These are phyloP conservation scores for Entomophthora muscae DNA, from an alignment of 371 early-diverging fungal species.

Conservation along the genomic window DNA sequence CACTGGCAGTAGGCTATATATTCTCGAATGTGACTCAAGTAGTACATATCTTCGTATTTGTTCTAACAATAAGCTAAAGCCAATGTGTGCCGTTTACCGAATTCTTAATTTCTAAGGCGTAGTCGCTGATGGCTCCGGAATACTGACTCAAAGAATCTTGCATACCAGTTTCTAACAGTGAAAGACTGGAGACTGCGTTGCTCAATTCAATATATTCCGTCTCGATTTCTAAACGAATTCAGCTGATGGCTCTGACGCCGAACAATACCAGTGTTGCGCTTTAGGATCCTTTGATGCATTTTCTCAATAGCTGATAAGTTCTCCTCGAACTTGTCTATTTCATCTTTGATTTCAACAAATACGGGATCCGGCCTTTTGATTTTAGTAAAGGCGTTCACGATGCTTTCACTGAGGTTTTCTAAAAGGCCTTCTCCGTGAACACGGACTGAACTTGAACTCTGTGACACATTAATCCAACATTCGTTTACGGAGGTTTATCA, in stretches of 20 bases:
- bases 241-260: background rate
- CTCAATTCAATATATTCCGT: constrained; percentile 66
- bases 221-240: constrained; percentile 33
- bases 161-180: constrained; percentile 66
- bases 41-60: constrained; percentile 51
- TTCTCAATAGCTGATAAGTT: constrained; percentile 61
- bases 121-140: constrained; percentile 35
- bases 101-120: constrained; percentile 34
- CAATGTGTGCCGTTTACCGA: constrained; percentile 24
- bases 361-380: constrained; percentile 70
- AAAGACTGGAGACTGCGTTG: constrained; percentile 43
- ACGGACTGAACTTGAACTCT: constrained; percentile 1
- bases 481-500: constrained; percentile 13
- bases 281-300: constrained; percentile 49
- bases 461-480: constrained; percentile 11
- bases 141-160: constrained; percentile 39
- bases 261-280: constrained; percentile 40
- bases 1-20: constrained; percentile 71
- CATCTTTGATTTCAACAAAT: constrained; percentile 65
- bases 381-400: constrained; percentile 80
- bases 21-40: constrained; percentile 61
- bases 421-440: constrained; percentile 47
- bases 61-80: constrained; percentile 13
- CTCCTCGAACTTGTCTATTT: constrained; percentile 61
- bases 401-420: constrained; percentile 72